Evolutionary conservation across 2,329 filamentous ascomycete species (phyloP).

Genomic region (Meredithiella fracta): DNA sequence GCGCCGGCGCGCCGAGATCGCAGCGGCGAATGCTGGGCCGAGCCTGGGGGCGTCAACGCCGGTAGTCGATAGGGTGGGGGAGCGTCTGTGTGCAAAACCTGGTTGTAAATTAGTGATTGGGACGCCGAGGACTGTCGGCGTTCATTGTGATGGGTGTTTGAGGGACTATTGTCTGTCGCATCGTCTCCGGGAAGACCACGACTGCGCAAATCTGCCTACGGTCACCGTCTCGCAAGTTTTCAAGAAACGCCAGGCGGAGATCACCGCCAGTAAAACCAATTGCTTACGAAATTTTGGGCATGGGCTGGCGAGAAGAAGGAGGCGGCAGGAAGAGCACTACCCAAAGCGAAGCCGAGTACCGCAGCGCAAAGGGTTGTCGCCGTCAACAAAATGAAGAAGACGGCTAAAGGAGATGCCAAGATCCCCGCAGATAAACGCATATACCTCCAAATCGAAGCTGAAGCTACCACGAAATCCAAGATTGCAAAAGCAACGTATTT

Average conservation of each 20-base stretch:
- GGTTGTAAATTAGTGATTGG: conserved; percentile 56
- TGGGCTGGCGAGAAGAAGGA: conserved; percentile 67
- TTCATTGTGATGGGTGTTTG: conserved; percentile 57
- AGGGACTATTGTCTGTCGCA: conserved; percentile 65
- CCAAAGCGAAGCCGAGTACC: conserved; percentile 46
- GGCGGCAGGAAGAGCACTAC: conserved; percentile 39
- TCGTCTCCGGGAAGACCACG: conserved; percentile 62
- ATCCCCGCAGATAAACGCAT: conserved; percentile 68
- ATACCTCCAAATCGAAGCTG: conserved; percentile 80
- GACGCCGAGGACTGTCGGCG: conserved; percentile 48
- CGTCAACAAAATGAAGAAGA: conserved; percentile 65
- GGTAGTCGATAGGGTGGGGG: conserved; percentile 34
- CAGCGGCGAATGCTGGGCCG: conserved; percentile 35
- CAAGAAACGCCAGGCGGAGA: conserved; percentile 39
- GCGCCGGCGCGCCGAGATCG: conserved; percentile 29
- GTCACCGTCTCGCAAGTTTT: conserved; percentile 24
- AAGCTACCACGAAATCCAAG: conserved; percentile 70
- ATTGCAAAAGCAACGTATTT: conserved; percentile 68
- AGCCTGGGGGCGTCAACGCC: conserved; percentile 35
- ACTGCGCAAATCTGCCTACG: conserved; percentile 59
- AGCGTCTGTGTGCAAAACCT: conserved; percentile 52
- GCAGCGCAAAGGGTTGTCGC: conserved; percentile 50
- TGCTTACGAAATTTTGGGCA: conserved; percentile 60
- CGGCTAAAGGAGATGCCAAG: conserved; percentile 78
- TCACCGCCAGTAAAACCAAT: conserved; percentile 40